A percentile compares a stretch with the other conserved stretches of the same genome.
Conservation (phyloP, 202 grass and related monocot genomes). For the Setaria italica region DNA sequence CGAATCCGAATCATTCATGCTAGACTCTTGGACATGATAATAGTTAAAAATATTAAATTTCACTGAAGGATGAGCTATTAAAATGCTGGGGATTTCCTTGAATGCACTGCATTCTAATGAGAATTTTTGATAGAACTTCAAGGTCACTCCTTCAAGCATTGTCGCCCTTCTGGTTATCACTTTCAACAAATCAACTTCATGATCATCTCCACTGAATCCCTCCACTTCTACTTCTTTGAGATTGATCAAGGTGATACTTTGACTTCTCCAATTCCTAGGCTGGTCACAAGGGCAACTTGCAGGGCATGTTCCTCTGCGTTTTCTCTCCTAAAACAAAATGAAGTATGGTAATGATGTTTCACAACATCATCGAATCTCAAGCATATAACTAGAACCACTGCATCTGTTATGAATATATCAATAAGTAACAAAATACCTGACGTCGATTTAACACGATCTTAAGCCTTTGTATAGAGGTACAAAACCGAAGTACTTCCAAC, state of each 20-base stretch:
- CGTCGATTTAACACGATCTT: neutral
- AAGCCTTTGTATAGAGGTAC: neutral
- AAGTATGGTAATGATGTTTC: neutral
- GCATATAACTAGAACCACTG: neutral
- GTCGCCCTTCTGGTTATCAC: neutral
- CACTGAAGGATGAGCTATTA: neutral
- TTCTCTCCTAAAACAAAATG: neutral
- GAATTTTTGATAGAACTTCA: neutral
- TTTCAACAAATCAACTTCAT: constrained; percentile 25
- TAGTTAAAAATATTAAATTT: neutral
- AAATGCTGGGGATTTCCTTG: neutral
- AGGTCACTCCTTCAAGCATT: neutral
- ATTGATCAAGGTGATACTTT: neutral
- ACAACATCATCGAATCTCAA: neutral
- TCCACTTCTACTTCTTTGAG: constrained; percentile 6
- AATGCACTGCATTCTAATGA: neutral
- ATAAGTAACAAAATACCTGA: neutral
- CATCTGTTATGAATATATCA: too few species aligned
- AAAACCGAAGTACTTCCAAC: neutral
- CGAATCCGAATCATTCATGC: neutral
- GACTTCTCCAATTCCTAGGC: constrained; percentile 2
- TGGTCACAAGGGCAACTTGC: constrained; percentile 1
- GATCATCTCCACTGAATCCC: constrained; percentile 3
- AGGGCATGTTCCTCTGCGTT: neutral
- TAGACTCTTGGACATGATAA: neutral